Conservation (phyloP, 371 early-diverging fungal species). For the Rhizopus sp. region DNA sequence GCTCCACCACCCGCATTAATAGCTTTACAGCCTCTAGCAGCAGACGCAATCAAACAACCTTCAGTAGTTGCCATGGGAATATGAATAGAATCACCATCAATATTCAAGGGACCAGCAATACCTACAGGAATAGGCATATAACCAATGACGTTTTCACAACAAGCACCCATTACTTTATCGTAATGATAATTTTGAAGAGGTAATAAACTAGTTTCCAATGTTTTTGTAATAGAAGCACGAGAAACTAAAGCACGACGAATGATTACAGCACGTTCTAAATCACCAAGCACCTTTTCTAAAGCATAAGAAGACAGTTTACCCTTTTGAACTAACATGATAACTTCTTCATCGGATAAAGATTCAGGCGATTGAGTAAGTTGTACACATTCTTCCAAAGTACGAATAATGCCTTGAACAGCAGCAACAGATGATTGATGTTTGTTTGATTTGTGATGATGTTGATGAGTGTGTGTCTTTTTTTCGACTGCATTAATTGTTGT, state of each 20-base stretch:
- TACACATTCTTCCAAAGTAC: slow-evolving; percentile 68
- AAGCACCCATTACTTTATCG: slow-evolving; percentile 85
- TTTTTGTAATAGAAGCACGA: slow-evolving; percentile 65
- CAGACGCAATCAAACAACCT: slow-evolving; percentile 92
- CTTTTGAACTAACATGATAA: slow-evolving; percentile 68
- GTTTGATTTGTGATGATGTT: no score
- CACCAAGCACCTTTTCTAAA: slow-evolving; percentile 80
- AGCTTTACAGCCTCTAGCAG: slow-evolving; percentile 95
- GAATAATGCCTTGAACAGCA: slow-evolving; percentile 39
- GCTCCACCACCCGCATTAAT: slow-evolving; percentile 92
- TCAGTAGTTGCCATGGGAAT: slow-evolving; percentile 98
- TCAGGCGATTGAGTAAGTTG: slow-evolving; percentile 56
- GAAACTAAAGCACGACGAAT: slow-evolving; percentile 81
- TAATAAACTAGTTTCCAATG: slow-evolving; percentile 66
- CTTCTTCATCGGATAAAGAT: slow-evolving; percentile 65
- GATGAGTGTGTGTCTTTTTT: background rate
- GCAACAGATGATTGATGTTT: no score
- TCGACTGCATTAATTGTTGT: background rate
- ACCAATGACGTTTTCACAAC: slow-evolving; percentile 98
- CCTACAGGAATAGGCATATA: slow-evolving; percentile 95
- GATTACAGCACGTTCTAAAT: slow-evolving; percentile 81
- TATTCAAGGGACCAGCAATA: slow-evolving; percentile 78
- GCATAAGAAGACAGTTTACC: slow-evolving; percentile 83
- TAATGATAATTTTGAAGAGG: slow-evolving; percentile 89
- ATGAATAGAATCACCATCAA: slow-evolving; percentile 79